Base-by-base conservation (phyloP, 768 basidiomycete genomes). In the Leccinum uliginosum region DNA sequence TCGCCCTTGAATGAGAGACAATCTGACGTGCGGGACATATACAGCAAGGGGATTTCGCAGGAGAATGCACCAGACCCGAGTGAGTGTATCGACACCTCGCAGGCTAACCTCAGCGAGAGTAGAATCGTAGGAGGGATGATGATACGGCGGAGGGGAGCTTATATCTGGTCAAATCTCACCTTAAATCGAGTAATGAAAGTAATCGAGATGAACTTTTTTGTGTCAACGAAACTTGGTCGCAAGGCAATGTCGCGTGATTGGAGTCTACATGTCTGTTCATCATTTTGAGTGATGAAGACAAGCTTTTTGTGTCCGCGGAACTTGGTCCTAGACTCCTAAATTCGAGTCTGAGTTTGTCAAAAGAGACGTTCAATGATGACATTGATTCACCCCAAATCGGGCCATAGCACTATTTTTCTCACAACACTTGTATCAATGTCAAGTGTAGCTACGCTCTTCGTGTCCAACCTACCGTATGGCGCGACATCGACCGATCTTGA, bases 401-500 rank as follows among this genome's bases (percentile, higher is more conserved):
- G 29, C 11, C 29, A 30, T 30, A n/a, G n/a, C 30, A 12, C 30
- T 30, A 30, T 30, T 30, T 35, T 38, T n/a, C 35, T n/a, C 35
- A 38, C 35, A 11, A 9, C 26, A 47, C 12, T 50, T 55, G 19
- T 35, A 35, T 6, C 38, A 15, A 35, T 38, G 12, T 43, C 59
- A 56, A 89, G 90, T 32, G 83, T 24, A 23, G 23, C 92, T 17
- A 98, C 94, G 0, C 75, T 98, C 55, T 98, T 98, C 73, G 86
- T 98, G 53, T 94, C 93, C 10, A 93, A 94, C 74, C 76, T 99
- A 38, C 93, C 96, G 0, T 95, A 91, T 69, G 83, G 85, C 43
- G 91, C 87, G 55, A 98, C 97, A 9, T 91, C 92, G 7, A 86
- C 86, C 48, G 93, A 97, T 72, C 78, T 98, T 27, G 84, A 91